Evolutionary conservation across 192 early-diverging fungal species (phyloP).

Genomic region (Backusella sp.): DNA sequence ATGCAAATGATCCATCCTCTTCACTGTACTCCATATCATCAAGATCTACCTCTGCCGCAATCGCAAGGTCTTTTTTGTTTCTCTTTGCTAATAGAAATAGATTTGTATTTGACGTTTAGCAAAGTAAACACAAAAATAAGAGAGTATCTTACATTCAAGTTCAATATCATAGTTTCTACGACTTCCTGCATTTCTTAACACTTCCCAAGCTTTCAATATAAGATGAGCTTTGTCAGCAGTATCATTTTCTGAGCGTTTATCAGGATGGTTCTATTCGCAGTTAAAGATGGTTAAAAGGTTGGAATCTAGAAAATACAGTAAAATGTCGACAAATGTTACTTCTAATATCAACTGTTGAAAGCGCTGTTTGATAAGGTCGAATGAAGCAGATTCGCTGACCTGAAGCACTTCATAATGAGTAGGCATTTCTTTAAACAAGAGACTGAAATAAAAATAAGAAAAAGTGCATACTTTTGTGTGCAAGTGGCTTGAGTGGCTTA

Average conservation of each 20-base stretch:
- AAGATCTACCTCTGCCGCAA: constrained; percentile 74
- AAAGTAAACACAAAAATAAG: background rate
- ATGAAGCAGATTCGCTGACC: constrained; percentile 42
- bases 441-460: constrained; percentile 1
- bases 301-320: background rate
- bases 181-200: constrained; percentile 41
- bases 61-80: constrained; percentile 48
- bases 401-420: constrained; percentile 55
- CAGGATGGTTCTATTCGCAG: constrained; percentile 51
- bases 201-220: constrained; percentile 57
- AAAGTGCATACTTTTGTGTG: background rate
- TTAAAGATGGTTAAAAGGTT: background rate
- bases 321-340: constrained; percentile 25
- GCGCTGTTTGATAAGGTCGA: constrained; percentile 48
- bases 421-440: background rate
- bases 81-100: constrained; percentile 17
- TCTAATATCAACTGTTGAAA: constrained; percentile 55
- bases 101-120: background rate
- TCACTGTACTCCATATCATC: constrained; percentile 81
- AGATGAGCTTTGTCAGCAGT: constrained; percentile 31
- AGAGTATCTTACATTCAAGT: constrained; percentile 37
- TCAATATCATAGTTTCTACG: constrained; percentile 51
- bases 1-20: constrained; percentile 41
- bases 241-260: constrained; percentile 37
- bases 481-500: background rate